Base-by-base conservation (phyloP, 139 green algal genomes). In the Pseudopediastrum boryanum region DNA sequence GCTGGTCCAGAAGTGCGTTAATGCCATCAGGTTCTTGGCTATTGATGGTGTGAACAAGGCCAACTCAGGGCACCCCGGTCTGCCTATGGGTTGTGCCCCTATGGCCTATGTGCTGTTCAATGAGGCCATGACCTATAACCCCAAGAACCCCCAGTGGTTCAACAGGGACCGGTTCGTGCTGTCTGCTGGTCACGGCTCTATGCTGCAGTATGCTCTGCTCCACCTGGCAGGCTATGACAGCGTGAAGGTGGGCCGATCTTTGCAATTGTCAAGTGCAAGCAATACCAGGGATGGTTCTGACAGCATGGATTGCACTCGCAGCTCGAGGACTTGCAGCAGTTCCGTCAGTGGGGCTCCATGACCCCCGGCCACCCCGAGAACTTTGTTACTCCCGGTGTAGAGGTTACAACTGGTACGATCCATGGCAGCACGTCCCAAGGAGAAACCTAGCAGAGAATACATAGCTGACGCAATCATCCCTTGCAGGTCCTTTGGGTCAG, bases 111-210 rank as follows among this genome's bases (percentile, higher is more conserved):
- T 98, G n/a, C 90, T 99, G 48, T 99, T 86, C 80, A 95, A 97
- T 78, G 94, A 99, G 82, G 86, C 89, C 74, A 96, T 99, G 91
- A 97, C 92, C 59, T 92, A 93, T 84, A 97, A 99, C 93, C 95
- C 96, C 63, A 97, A 97, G 89, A 92, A 97, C 89, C 93, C 94
- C 39, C 78, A 93, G 39, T 99, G 86, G 85, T 88, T 94, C 90
- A 98, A 99, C 92, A 86, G 96, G 48, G 96, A 99, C 83, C 90
- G 96, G 82, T 99, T 99, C 83, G 94, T 99, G 42, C 96, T 99
- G 65, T 99, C 95, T 29, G 96, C 96, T 71, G 96, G 96, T 61
- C 96, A 99, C 91, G 96, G 95, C 48, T 99, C 91, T 86, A 99
- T 99, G 96, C 94, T 99, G 59, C 94, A 97, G 84, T 99, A 99